Evolutionary conservation across 768 basidiomycete genomes (phyloP).

Genomic region (Termitomyces sp.): DNA sequence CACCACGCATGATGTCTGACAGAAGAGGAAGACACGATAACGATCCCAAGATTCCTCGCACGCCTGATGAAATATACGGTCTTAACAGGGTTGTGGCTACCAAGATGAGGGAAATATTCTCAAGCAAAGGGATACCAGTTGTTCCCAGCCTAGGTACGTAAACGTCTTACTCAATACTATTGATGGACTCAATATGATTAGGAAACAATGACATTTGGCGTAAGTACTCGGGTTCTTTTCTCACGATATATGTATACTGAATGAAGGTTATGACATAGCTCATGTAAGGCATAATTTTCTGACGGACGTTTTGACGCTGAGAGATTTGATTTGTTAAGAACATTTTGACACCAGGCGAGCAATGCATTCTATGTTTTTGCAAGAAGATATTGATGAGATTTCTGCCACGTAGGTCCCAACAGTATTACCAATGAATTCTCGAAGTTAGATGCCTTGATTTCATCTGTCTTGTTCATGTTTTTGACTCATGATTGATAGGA

Average conservation of each 20-base stretch:
- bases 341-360: slow-evolving; percentile 55
- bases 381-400: slow-evolving; percentile 6
- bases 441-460: slow-evolving; percentile 39
- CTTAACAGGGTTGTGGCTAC: slow-evolving; percentile 62
- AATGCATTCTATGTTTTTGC: background rate
- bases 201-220: slow-evolving; percentile 94
- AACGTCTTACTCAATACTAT: background rate
- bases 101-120: slow-evolving; percentile 73
- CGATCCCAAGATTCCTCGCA: slow-evolving; percentile 76
- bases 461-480: slow-evolving; percentile 7
- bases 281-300: slow-evolving; percentile 39
- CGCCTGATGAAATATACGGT: slow-evolving; percentile 71
- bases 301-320: slow-evolving; percentile 7
- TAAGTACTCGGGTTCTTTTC: slow-evolving; percentile 29
- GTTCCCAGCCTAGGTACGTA: slow-evolving; percentile 71
- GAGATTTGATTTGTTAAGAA: slow-evolving; percentile 36
- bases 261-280: slow-evolving; percentile 31
- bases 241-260: background rate
- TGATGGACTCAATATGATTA: slow-evolving; percentile 17
- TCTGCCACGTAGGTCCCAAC: slow-evolving; percentile 49
- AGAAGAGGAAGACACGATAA: slow-evolving; percentile 64
- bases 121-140: slow-evolving; percentile 64
- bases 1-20: background rate
- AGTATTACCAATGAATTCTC: slow-evolving; percentile 62
- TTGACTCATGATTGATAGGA: slow-evolving; percentile 33